phyloP scores from a whole-genome alignment of 2,329 filamentous ascomycete genomes.

The Fusarium metavorans region DNA sequence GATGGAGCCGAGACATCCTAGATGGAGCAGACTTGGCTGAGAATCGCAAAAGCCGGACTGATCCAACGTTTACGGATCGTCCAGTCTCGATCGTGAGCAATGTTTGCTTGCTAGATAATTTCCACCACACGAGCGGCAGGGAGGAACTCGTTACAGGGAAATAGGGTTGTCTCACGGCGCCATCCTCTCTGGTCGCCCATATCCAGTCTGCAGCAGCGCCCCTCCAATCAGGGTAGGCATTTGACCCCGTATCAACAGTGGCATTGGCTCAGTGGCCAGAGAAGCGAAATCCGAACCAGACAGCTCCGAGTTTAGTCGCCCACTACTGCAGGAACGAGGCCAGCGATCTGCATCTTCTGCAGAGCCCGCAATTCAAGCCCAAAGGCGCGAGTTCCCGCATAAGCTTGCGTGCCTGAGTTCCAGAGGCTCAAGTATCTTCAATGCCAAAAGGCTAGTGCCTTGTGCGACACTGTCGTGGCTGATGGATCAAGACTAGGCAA shows the following conservation, averaged over 20 bases:
- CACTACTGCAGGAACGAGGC: slow-evolving; percentile 45
- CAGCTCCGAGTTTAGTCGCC: slow-evolving; percentile 32
- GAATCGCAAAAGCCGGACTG: background rate
- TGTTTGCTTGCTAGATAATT: background rate
- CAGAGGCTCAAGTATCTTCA: slow-evolving; percentile 5
- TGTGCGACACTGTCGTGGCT: slow-evolving; percentile 17
- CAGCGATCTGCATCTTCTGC: slow-evolving; percentile 32
- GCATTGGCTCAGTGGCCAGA: background rate
- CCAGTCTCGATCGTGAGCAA: background rate
- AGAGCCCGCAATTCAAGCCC: slow-evolving; percentile 9
- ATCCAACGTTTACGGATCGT: background rate
- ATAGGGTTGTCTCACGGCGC: slow-evolving; percentile 13
- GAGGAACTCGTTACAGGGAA: background rate
- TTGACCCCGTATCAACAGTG: background rate
- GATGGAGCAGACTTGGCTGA: background rate
- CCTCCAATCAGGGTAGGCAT: background rate
- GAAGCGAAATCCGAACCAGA: slow-evolving; percentile 24
- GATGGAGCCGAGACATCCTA: slow-evolving; percentile 29
- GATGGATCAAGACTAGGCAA: background rate
- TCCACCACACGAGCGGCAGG: background rate
- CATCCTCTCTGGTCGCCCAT: background rate
- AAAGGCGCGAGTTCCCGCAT: slow-evolving; percentile 29
- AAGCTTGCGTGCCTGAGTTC: slow-evolving; percentile 14
- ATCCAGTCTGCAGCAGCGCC: background rate
- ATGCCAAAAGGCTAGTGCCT: slow-evolving; percentile 28